These are phyloP conservation scores for Casuarina cunninghamiana DNA, from an alignment of 306 rosid species.

Conservation along the genomic window DNA sequence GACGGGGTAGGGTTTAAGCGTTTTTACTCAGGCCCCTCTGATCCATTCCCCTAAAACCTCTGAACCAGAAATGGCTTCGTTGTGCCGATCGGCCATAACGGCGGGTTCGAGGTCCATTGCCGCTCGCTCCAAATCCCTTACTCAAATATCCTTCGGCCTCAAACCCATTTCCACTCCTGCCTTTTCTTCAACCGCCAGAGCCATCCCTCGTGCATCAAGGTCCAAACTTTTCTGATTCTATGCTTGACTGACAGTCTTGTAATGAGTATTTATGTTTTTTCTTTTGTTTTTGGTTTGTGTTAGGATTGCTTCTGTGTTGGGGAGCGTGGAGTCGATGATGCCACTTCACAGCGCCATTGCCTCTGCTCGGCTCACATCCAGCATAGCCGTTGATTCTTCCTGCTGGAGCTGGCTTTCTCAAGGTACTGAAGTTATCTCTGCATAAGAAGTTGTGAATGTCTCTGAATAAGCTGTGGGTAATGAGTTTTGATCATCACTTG, in stretches of 20 bases:
- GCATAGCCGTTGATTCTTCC: constrained; percentile 64
- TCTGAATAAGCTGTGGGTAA: neutral
- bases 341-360: constrained; percentile 90
- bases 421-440: constrained; percentile 37
- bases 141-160: constrained; percentile 35
- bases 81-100: constrained; percentile 66
- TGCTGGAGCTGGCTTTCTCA: constrained; percentile 91
- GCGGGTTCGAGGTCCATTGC: constrained; percentile 52
- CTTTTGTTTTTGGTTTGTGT: neutral
- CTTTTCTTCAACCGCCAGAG: constrained; percentile 43
- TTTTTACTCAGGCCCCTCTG: neutral
- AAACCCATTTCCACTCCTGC: constrained; percentile 28
- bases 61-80: constrained; percentile 47
- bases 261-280: neutral
- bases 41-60: neutral
- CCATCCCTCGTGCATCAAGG: constrained; percentile 58
- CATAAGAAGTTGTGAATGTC: neutral
- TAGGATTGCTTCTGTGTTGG: constrained; percentile 65
- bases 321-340: constrained; percentile 70
- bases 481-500: neutral
- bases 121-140: constrained; percentile 46
- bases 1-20: constrained; percentile 42
- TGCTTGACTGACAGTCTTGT: neutral
- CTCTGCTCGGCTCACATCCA: constrained; percentile 80
- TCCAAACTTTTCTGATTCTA: constrained; percentile 4